phyloP scores from a whole-genome alignment of 1,139 yeast species.

The Magnusiomyces fungicola region DNA sequence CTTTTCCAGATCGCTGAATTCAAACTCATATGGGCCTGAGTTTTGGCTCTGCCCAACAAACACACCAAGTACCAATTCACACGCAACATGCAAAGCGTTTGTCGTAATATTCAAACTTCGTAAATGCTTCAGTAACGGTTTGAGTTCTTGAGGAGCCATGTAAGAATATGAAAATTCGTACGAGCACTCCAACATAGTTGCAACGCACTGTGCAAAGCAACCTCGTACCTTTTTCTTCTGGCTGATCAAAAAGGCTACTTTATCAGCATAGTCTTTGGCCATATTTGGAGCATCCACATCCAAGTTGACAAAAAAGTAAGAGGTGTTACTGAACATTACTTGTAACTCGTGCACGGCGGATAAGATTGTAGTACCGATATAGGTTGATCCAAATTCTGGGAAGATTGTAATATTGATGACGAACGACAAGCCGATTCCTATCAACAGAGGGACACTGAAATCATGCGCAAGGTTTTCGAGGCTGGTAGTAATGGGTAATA shows the following conservation, averaged over 20 bases:
- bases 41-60: slow-evolving; percentile 28
- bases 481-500: slow-evolving; percentile 30
- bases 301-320: slow-evolving; percentile 35
- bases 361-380: slow-evolving; percentile 39
- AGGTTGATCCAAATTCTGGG: slow-evolving; percentile 47
- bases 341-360: slow-evolving; percentile 38
- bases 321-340: slow-evolving; percentile 34
- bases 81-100: slow-evolving; percentile 42
- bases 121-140: slow-evolving; percentile 33
- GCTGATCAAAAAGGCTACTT: slow-evolving; percentile 18
- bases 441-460: slow-evolving; percentile 38
- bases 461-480: slow-evolving; percentile 32
- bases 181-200: slow-evolving; percentile 40
- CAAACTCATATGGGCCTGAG: too few relatives aligned
- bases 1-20: too few relatives aligned
- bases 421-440: slow-evolving; percentile 40
- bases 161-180: slow-evolving; percentile 44
- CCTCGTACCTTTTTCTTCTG: slow-evolving; percentile 26
- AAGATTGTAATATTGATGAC: slow-evolving; percentile 38
- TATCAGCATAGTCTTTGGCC: slow-evolving; percentile 6
- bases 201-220: slow-evolving; percentile 33
- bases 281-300: slow-evolving; percentile 6
- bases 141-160: slow-evolving; percentile 39
- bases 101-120: slow-evolving; percentile 32
- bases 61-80: slow-evolving; percentile 40